A percentile compares a stretch with the other conserved stretches of the same genome.
Evolutionary conservation across 805 yeast genomes (phyloP).

Genomic region (Metschnikowia corniflorae): DNA sequence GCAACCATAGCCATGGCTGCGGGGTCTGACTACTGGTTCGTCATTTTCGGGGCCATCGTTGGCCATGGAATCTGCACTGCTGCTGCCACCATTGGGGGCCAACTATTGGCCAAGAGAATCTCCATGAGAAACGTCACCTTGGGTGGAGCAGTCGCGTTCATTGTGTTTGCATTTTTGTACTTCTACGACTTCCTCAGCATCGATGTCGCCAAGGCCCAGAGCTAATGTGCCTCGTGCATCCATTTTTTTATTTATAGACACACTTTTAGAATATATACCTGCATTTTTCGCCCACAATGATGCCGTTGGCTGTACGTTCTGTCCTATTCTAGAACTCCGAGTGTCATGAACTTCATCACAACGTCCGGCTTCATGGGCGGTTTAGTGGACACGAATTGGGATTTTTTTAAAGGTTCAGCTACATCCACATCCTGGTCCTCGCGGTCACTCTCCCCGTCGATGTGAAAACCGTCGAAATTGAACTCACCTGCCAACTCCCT

Average conservation of each 20-base stretch:
- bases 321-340: too few species aligned
- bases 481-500: constrained; percentile 52
- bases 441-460: constrained; percentile 57
- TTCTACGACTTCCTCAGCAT: constrained; percentile 56
- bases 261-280: too few species aligned
- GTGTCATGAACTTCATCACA: constrained; percentile 39
- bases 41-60: constrained; percentile 80
- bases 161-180: constrained; percentile 77
- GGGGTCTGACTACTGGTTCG: constrained; percentile 86
- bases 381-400: constrained; percentile 2
- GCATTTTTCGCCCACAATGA: too few species aligned
- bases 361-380: constrained; percentile 30
- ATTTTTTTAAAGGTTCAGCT: constrained; percentile 21
- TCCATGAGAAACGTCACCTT: constrained; percentile 89
- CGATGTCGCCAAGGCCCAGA: constrained; percentile 5
- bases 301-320: too few species aligned
- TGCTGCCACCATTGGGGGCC: constrained; percentile 93
- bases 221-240: too few species aligned
- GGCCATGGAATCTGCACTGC: constrained; percentile 89
- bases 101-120: constrained; percentile 80
- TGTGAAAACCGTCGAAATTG: constrained; percentile 59
- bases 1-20: constrained; percentile 99
- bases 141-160: constrained; percentile 86
- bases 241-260: too few species aligned
- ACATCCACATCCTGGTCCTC: too few species aligned